phyloP scores from a whole-genome alignment of 305 asterid species.

The Rubia peregrina region DNA sequence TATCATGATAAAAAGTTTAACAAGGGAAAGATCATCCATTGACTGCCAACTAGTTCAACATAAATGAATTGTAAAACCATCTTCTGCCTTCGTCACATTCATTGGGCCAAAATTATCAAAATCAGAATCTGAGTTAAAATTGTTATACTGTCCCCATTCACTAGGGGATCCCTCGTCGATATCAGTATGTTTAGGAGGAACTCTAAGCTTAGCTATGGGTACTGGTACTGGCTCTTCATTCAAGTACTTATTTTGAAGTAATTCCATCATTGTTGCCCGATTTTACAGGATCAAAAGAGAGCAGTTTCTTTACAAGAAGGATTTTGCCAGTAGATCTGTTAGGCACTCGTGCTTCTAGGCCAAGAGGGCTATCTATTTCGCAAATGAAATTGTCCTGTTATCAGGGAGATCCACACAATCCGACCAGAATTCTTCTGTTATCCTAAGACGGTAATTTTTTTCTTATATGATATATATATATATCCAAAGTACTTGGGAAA shows the following conservation, averaged over 20 bases:
- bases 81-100: constrained; percentile 36
- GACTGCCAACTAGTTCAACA: constrained; percentile 25
- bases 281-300: constrained; percentile 57
- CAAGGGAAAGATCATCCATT: not conserved
- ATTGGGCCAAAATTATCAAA: constrained; percentile 59
- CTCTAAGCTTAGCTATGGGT: constrained; percentile 54
- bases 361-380: constrained; percentile 61
- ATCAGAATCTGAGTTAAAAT: constrained; percentile 62
- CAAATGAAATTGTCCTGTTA: constrained; percentile 71
- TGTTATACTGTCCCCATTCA: constrained; percentile 45
- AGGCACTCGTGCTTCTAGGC: constrained; percentile 53
- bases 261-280: constrained; percentile 72
- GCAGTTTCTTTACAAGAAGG: constrained; percentile 44
- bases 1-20: not conserved
- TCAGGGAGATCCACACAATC: constrained; percentile 75
- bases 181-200: constrained; percentile 52
- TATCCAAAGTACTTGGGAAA: constrained; percentile 79
- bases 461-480: constrained; percentile 80
- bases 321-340: constrained; percentile 61
- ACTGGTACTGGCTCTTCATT: constrained; percentile 75
- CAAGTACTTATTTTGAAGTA: constrained; percentile 73
- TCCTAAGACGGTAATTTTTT: constrained; percentile 56
- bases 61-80: constrained; percentile 64
- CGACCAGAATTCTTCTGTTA: constrained; percentile 71
- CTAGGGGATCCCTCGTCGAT: constrained; percentile 42